These are phyloP conservation scores for Pleoardoris graminearum DNA, from an alignment of 2,329 filamentous ascomycete genomes.

Conservation along the genomic window DNA sequence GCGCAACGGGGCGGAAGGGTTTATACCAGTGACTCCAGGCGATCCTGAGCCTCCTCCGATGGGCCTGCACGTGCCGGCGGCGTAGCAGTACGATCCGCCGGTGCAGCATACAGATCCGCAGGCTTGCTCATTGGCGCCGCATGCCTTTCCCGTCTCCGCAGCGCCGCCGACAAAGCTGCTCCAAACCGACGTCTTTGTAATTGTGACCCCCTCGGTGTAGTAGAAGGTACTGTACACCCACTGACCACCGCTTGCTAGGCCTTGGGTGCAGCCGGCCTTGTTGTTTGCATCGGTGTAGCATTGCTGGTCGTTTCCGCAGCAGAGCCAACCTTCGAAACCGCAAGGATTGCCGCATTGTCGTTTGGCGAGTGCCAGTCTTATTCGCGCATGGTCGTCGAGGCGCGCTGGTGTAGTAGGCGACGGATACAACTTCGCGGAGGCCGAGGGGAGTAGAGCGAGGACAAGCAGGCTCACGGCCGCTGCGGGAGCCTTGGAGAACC, in stretches of 20 bases:
- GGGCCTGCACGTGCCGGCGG: constrained; percentile 61
- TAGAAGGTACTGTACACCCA: constrained; percentile 63
- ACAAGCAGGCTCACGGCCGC: constrained; percentile 59
- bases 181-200: constrained; percentile 59
- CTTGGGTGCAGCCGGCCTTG: constrained; percentile 39
- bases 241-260: constrained; percentile 42
- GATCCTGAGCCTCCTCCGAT: constrained; percentile 56
- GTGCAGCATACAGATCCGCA: constrained; percentile 70
- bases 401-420: neutral
- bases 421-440: constrained; percentile 46
- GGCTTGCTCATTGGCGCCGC: constrained; percentile 20
- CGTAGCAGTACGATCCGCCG: constrained; percentile 66
- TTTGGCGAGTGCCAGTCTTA: constrained; percentile 17
- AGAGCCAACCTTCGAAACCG: constrained; percentile 41
- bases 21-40: constrained; percentile 41
- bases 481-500: constrained; percentile 65
- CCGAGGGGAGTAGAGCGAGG: constrained; percentile 56
- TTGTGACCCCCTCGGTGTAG: constrained; percentile 58
- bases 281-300: constrained; percentile 42
- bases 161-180: constrained; percentile 44
- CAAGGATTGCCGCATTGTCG: constrained; percentile 30
- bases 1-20: constrained; percentile 56
- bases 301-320: constrained; percentile 35
- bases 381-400: neutral
- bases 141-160: neutral